phyloP scores from a whole-genome alignment of 2,329 filamentous ascomycete genomes.

The Elsinoe batatas region DNA sequence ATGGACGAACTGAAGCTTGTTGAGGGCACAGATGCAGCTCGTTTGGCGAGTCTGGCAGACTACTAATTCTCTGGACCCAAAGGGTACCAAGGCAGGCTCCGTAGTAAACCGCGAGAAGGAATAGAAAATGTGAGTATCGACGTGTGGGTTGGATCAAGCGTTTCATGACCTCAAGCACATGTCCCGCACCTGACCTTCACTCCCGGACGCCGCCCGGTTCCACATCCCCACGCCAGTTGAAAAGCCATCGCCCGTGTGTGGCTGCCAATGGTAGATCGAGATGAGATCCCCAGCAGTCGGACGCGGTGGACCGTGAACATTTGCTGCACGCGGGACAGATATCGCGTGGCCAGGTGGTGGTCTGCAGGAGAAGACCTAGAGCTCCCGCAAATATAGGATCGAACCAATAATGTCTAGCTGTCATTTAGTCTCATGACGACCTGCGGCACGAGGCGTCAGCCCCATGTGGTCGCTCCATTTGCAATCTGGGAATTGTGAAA shows the following conservation, averaged over 20 bases:
- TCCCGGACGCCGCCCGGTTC: conserved; percentile 9
- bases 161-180: conserved; percentile 1
- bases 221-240: conserved; percentile 4
- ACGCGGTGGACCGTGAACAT: neutral
- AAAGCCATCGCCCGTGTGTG: neutral
- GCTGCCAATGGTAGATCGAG: conserved; percentile 6
- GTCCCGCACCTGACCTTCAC: conserved; percentile 5
- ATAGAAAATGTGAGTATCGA: neutral
- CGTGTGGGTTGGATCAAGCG: neutral
- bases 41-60: neutral
- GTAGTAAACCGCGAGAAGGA: neutral
- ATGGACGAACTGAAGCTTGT: conserved; percentile 6
- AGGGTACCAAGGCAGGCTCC: neutral
- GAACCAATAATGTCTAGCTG: neutral
- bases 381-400: neutral
- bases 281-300: conserved; percentile 10
- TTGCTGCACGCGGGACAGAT: neutral
- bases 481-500: conserved; percentile 4
- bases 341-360: conserved; percentile 9
- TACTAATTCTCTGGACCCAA: neutral
- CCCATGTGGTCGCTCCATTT: conserved; percentile 1
- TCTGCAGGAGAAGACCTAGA: neutral
- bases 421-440: conserved; percentile 6
- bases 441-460: conserved; percentile 10
- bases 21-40: neutral